Evolutionary conservation across 2,329 filamentous ascomycete species (phyloP), one percentile per base, ranked within the genome.

Genomic region (Erysiphe pulchra): DNA sequence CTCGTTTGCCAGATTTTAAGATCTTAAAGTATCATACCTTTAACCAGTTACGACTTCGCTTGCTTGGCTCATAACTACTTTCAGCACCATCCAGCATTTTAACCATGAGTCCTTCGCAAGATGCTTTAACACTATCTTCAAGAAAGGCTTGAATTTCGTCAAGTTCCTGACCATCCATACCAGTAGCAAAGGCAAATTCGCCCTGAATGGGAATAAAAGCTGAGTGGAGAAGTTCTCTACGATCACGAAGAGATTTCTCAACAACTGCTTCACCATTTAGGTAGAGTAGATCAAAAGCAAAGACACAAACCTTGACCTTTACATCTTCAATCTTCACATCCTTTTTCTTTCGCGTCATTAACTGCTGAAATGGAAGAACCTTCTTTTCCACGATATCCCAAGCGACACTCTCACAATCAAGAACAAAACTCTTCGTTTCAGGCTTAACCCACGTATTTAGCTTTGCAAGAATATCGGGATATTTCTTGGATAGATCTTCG

Each of bases 291-390:
- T 95, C 90, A 60, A 95, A 95, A 2, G 87, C 90, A 60, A 93
- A 95, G 10, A 95, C 84, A 61, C 86, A 95, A 40, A 95, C 87
- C 60, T 92, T 90, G 63, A 95, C 79, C 59, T 92, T 94, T 50
- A 95, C 80, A 54, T 95, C 87, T 57, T 93, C 86, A 8, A 82
- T 69, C 60, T 92, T 93, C 56, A 95, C 90, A 54, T 95, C 87
- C 64, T 95, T 98, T 60, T 82, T 79, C 66, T 98, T 98, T 46
- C 90, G 73, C 13, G 90, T 95, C 90, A 95, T 95, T 40, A 98
- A 71, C 59, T 93, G 85, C 61, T 98, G 90, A 66, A 98, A 98
- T 0, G 90, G 90, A 36, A 98, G 62, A 13, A 98, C 83, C 61
- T 93, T 93, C 69, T 93, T 94, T 65, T 90, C 84, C 1, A 71